Conservation (phyloP, 225 moss, liverwort and hornwort genomes). For the Asterella californica region DNA sequence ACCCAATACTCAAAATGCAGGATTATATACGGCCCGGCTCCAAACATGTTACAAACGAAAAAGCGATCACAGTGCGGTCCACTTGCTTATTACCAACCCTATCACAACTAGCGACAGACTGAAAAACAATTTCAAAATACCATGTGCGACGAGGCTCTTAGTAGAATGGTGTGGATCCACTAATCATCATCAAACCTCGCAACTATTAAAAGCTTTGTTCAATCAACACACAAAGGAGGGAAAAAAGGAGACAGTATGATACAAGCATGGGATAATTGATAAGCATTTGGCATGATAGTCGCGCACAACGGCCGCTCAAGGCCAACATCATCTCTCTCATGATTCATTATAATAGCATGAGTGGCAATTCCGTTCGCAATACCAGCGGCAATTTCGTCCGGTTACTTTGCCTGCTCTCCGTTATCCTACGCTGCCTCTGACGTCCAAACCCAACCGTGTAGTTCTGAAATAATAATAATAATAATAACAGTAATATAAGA, state of each 20-base stretch:
- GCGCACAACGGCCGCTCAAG: constrained; percentile 6
- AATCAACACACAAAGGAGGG: constrained; percentile 1
- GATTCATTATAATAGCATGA: constrained; percentile 4
- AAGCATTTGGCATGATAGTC: constrained; percentile 11
- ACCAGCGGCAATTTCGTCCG: too few relatives aligned
- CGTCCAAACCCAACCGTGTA: neutral
- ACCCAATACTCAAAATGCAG: too few relatives aligned
- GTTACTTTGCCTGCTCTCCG: neutral
- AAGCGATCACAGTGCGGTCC: too few relatives aligned
- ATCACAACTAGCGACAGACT: too few relatives aligned
- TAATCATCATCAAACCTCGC: neutral
- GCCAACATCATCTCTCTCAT: constrained; percentile 2
- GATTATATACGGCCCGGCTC: too few relatives aligned
- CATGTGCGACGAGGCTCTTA: too few relatives aligned
- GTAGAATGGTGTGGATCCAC: too few relatives aligned
- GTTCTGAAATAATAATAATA: neutral
- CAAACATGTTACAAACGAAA: too few relatives aligned
- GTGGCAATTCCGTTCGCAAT: too few relatives aligned
- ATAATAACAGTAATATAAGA: neutral
- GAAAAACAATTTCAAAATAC: too few relatives aligned
- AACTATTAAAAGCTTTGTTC: constrained; percentile 7
- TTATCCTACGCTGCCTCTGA: constrained; percentile 1
- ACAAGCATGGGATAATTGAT: constrained; percentile 8
- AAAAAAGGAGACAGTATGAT: constrained; percentile 7
- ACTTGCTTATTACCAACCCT: too few relatives aligned